Conservation (phyloP, 2,329 filamentous ascomycete species). For the Neofusicoccum sp. region DNA sequence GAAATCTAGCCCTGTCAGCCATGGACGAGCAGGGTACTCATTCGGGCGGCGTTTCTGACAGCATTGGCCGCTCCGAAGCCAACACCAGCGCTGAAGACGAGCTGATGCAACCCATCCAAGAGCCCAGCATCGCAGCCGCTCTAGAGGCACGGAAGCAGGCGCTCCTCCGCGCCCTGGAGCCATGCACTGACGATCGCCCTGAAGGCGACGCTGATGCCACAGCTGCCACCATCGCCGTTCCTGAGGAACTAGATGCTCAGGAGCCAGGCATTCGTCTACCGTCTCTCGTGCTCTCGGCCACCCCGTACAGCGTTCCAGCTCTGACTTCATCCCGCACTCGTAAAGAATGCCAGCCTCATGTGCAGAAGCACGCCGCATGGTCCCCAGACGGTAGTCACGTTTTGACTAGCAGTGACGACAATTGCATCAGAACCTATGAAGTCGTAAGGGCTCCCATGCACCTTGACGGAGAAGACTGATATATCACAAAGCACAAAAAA, state of each 20-base stretch:
- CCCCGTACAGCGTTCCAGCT: too few relatives aligned
- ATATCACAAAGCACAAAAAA: conserved; percentile 40
- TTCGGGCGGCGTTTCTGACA: not conserved
- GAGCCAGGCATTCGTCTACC: too few relatives aligned
- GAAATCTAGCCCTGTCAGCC: not conserved
- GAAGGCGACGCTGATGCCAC: too few relatives aligned
- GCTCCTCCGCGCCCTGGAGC: too few relatives aligned
- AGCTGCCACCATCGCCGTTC: too few relatives aligned
- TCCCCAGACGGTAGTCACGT: conserved; percentile 61
- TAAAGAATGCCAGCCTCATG: not conserved
- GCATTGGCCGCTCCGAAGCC: not conserved
- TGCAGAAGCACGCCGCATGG: conserved; percentile 33
- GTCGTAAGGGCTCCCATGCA: not conserved
- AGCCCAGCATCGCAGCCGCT: too few relatives aligned
- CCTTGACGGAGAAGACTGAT: not conserved
- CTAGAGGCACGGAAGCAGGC: too few relatives aligned
- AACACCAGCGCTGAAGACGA: not conserved
- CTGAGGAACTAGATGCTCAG: too few relatives aligned
- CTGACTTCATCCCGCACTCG: too few relatives aligned
- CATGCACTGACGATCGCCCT: too few relatives aligned
- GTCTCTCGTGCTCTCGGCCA: too few relatives aligned
- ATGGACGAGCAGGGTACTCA: not conserved
- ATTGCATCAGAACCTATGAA: conserved; percentile 44
- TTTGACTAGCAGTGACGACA: conserved; percentile 56
- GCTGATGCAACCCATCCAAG: too few relatives aligned